Evolutionary conservation across 148 eudicot genomes (phyloP), one percentile per base, ranked within the genome.

Genomic region (Fagopyrum homotropicum): DNA sequence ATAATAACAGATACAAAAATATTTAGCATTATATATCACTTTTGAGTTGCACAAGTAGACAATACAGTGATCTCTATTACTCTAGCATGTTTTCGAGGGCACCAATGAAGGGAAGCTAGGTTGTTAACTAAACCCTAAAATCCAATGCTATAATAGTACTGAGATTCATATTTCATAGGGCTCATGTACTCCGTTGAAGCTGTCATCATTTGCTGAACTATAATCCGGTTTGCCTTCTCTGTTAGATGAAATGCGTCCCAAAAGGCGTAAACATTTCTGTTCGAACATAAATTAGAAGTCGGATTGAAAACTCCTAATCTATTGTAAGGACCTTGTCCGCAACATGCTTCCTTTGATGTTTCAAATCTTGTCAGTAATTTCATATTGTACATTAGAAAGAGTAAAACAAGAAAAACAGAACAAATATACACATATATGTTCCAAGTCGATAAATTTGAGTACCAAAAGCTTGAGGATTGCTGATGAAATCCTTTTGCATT

Each of bases 211-310:
- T 86, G 84, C 46, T 85, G 78, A 16, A 90, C 94, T 16, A 92
- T 88, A 16, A 78, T 71, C 75, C 87, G 78, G 48, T 84, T 87
- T 2, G 97, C 95, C 76, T 75, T 79, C 59, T 92, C 91, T 0
- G 95, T 83, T 0, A 95, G 97, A 76, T 92, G 97, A 59, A 85
- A 90, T 0, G 95, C 79, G 55, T 90, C 95, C 97, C 97, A 92
- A 59, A 88, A 92, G 0, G 88, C 92, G 54, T 90, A 87, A 9
- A 69, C 15, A 26, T 72, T 76, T 54, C 97, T 79, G 69, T 87
- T 63, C 0, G 86, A 82, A 63, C 94, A 92, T 1, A 90, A 8
- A 75, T 80, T 88, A 6, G 97, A 92, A 8, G 79, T 72, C 0
- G 73, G 45, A 15, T 79, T 89, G 85, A 94, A 92, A 9, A 83